Evolutionary conservation across 805 yeast species (phyloP).

Genomic region (Nakazawaea ishiwadae): DNA sequence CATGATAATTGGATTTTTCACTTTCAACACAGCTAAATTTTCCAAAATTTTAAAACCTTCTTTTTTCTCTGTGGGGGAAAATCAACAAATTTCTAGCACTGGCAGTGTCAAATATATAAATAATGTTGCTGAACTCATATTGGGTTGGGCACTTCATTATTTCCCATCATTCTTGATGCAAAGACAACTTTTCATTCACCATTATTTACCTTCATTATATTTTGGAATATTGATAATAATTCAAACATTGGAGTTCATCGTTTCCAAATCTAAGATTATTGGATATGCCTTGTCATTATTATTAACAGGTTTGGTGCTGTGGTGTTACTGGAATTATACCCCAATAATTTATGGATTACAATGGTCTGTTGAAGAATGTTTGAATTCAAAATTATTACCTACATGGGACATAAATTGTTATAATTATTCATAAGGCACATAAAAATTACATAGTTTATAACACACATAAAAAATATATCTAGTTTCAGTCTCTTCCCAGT

Average conservation of each 20-base stretch:
- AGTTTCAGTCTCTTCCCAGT: slow-evolving; percentile 27
- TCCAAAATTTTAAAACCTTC: slow-evolving; percentile 4
- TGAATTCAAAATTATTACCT: slow-evolving; percentile 27
- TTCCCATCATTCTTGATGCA: slow-evolving; percentile 82
- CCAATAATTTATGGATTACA: slow-evolving; percentile 43
- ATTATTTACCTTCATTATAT: slow-evolving; percentile 88
- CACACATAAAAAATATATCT: neutral
- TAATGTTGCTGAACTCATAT: neutral
- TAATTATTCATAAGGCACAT: slow-evolving; percentile 16
- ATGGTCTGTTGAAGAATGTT: slow-evolving; percentile 43
- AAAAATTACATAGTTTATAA: too few relatives aligned
- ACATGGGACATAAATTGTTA: slow-evolving; percentile 43
- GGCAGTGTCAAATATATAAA: neutral
- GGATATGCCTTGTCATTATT: too few relatives aligned
- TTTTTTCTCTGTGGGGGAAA: neutral
- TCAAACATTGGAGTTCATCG: slow-evolving; percentile 39
- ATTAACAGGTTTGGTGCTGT: too few relatives aligned
- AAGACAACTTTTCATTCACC: slow-evolving; percentile 90
- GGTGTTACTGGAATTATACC: too few relatives aligned
- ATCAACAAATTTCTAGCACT: neutral
- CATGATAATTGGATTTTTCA: slow-evolving; percentile 23
- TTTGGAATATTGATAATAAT: slow-evolving; percentile 49
- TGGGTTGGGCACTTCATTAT: slow-evolving; percentile 46
- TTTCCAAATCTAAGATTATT: slow-evolving; percentile 22
- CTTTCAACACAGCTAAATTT: slow-evolving; percentile 14